Base-by-base conservation (phyloP, 2,329 filamentous ascomycete genomes). In the Mollisiaceae sp. region DNA sequence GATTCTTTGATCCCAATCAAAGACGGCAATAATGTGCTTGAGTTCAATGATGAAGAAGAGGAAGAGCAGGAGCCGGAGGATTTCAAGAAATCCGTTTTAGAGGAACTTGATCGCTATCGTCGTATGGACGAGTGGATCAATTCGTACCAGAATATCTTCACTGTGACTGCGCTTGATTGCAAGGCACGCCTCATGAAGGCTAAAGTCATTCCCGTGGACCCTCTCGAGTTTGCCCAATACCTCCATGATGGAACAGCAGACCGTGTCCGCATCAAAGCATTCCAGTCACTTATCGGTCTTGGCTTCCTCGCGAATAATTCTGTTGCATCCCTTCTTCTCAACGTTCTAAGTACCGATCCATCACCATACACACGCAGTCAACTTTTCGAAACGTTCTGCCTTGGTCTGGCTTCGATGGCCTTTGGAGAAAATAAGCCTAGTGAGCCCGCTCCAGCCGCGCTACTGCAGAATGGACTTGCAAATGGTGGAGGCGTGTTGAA, bases 111-210 rank as follows among this genome's bases (percentile, higher is more conserved):
- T 70, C 83, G 88, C 61, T 87, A 89, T 70, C 83, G 88, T 57
- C 82, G 88, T 24, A 88, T 88, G 78, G 89, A 91, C 72, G 87
- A 90, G 73, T 91, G 89, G 83, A 86, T 86, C 18, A 81, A 85
- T 66, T 90, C 88, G 2, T 89, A 89, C 72, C 87, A 90, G 66
- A 91, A 91, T 67, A 82, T 88, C 62, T 88, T 86, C 82, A 89
- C 88, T 20, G 82, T 83, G 67, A 85, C 88, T 20, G 85, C 85
- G 4, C 77, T 90, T 52, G 83, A 88, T 63, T 88, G 88, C 63
- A 86, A 88, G 72, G 82, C 83, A 72, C 80, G 79, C 47, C 77
- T 90, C 60, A 90, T 90, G 87, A 88, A 89, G 77, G 85, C 85
- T 3, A 82, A 84, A 18, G 82, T 89, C 18, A 88, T 90, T 39